phyloP scores from a whole-genome alignment of 1,139 yeast genomes.

The Geotrichum carabidarum region DNA sequence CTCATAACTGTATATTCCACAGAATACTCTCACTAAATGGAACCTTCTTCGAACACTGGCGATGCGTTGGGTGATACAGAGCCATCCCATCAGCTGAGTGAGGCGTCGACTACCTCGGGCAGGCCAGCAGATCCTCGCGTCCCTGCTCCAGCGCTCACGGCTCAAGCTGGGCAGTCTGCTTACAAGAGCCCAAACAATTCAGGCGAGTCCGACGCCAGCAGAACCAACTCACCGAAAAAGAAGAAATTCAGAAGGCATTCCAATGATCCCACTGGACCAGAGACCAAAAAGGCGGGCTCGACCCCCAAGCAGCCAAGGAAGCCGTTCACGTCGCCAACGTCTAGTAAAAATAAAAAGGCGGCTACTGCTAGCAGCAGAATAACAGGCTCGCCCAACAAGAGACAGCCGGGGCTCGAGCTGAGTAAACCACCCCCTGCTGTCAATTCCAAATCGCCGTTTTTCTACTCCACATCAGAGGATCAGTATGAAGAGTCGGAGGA shows the following conservation, averaged over 20 bases:
- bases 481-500: constrained; percentile 13
- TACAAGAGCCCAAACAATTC: not conserved
- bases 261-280: not conserved
- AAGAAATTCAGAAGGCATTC: constrained; percentile 1
- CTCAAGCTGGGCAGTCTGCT: too few species aligned
- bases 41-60: not conserved
- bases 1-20: not conserved
- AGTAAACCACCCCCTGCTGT: not conserved
- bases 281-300: not conserved
- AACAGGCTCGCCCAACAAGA: not conserved
- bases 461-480: constrained; percentile 11
- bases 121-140: not conserved
- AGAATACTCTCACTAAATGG: not conserved
- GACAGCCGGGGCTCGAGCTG: not conserved
- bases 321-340: not conserved
- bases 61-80: not conserved
- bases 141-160: too few species aligned
- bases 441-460: not conserved
- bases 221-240: constrained; percentile 4
- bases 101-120: not conserved
- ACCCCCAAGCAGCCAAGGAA: not conserved
- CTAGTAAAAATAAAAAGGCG: not conserved
- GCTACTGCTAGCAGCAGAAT: not conserved
- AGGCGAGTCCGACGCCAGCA: not conserved
- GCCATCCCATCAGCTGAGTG: not conserved